Evolutionary conservation across 768 basidiomycete species (phyloP), one percentile per base, ranked within the genome.

Genomic region (Gymnopilus dilepis): DNA sequence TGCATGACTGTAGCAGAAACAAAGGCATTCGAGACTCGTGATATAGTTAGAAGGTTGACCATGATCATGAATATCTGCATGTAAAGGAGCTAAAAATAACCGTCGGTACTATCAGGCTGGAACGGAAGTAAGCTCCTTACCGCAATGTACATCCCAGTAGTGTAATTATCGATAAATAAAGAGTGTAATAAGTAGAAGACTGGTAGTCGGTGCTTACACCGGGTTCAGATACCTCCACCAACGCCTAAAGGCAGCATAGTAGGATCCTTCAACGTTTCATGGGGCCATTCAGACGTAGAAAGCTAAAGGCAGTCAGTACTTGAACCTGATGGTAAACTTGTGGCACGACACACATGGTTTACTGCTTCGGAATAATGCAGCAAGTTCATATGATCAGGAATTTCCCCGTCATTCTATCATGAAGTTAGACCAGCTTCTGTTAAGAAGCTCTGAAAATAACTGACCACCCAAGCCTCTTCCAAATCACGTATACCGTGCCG

Each of bases 311-410:
- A 78, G 48, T 66, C 22, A 70, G 66, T 33, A 34, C 50, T 40
- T 26, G 48, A 62, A 51, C 45, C 47, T 56, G 15, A 19, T 45
- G 53, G 55, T 33, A 26, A 57, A 38, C 51, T 37, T 19, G 30
- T 40, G 28, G 47, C 52, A 43, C 13, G 24, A 78, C 86, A 28
- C 66, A 92, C 92, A 70, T 92, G 88, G 37, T 76, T 75, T 17
- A 79, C 67, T 11, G 90, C 89, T 41, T 90, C 86, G 4, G 70
- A 52, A 11, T 76, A 77, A 8, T 88, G 80, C 13, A 94, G 68
- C 21, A 94, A 73, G 68, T 93, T 90, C 90, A 94, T 92, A 65
- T 93, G 89, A 63, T 91, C 86, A 8, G 90, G 90, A 30, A 84
- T 73, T 21, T 84, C 77, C 28, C 76, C 82, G 24, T 82, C 76